Base-by-base conservation (phyloP, 2,329 filamentous ascomycete genomes). In the Elsinoe fawcettii region DNA sequence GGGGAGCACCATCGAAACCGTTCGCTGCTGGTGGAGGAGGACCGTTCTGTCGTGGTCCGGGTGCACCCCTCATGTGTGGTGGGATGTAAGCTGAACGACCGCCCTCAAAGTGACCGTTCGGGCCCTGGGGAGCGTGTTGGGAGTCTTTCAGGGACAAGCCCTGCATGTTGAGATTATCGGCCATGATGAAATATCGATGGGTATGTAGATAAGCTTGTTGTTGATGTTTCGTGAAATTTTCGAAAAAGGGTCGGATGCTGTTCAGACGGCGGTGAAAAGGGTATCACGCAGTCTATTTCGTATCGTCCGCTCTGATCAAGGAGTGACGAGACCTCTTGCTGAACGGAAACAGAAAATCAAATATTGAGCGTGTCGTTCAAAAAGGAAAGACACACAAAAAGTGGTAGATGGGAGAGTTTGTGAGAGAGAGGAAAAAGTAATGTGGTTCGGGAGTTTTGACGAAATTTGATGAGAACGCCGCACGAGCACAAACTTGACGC, bases 141-240 rank as follows among this genome's bases (percentile, higher is more conserved):
- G 80, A 82, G 64, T 85, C 82, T 70, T 81, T 83, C 63, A 92
- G 77, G 74, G 76, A 85, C 68, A 92, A 78, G 70, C 84, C 83
- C 71, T 80, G 81, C 82, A 92, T 90, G 78, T 90, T 89, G 67
- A 93, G 81, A 78, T 91, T 85, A 69, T 89, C 86, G 72, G 87
- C 87, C 87, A 90, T 90, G 61, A 54, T 67, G 57, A 57, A 51
- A 22, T 20, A 34, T 23, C 25, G 44, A 49, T 44, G 30, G 12
- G 49, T 53, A 39, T 23, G 5, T n/a, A 39, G 32, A 53, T 37
- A 30, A 14, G 5, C 9, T n/a, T 53, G 32, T 34, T 53, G 47
- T 44, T 51, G 53, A 39, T 43, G 53, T 44, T 11, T 53, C 49
- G 16, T 37, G 18, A 39, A 34, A 53, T 16, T 37, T 53, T 39